Conservation (phyloP, 2,329 filamentous ascomycete genomes). For the Botrytis pseudocinerea region DNA sequence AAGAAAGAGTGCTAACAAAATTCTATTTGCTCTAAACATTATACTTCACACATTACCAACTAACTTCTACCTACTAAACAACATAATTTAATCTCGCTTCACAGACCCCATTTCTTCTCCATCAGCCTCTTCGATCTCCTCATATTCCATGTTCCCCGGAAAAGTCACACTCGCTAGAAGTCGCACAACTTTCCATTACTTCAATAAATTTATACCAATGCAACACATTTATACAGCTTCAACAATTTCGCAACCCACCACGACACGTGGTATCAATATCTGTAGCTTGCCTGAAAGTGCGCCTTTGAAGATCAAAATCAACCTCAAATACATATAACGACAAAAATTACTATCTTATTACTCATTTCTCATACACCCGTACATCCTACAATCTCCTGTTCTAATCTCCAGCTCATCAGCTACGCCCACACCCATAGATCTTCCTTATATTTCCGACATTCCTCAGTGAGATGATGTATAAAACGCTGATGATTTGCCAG, state of each 20-base stretch:
- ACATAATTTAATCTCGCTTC: background rate
- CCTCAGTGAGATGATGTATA: background rate
- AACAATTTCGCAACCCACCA: background rate
- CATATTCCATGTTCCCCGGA: background rate
- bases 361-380: background rate
- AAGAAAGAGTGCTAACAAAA: background rate
- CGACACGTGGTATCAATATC: conserved; percentile 4
- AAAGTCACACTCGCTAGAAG: background rate
- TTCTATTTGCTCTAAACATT: background rate
- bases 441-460: background rate
- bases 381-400: background rate
- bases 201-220: background rate
- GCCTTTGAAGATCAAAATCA: background rate
- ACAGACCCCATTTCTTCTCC: background rate
- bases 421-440: background rate
- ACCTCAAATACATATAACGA: background rate
- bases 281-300: background rate
- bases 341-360: background rate
- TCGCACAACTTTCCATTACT: background rate
- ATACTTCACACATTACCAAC: conserved; percentile 3
- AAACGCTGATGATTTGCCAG: background rate
- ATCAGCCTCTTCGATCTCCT: background rate
- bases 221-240: background rate
- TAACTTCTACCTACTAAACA: background rate
- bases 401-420: background rate